These are phyloP conservation scores for Scutellaria galericulata DNA, from an alignment of 257 asterid genomes.

Conservation along the genomic window DNA sequence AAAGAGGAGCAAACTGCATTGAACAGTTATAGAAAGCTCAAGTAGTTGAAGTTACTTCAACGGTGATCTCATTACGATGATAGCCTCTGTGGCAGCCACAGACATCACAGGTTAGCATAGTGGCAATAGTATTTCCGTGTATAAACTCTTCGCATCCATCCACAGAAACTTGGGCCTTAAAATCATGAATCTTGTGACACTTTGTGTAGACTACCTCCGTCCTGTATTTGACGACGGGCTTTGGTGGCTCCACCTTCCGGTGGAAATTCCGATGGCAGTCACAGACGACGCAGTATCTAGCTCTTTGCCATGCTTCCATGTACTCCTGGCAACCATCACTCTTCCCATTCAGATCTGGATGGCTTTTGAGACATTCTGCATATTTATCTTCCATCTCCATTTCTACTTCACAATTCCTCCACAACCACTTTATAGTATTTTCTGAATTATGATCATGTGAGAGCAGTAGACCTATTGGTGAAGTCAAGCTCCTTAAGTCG, in stretches of 20 bases:
- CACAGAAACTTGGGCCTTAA: background rate
- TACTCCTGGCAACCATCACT: slow-evolving; percentile 34
- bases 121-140: background rate
- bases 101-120: background rate
- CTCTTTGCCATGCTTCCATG: background rate
- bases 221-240: background rate
- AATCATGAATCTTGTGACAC: slow-evolving; percentile 30
- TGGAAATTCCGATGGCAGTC: slow-evolving; percentile 28
- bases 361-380: slow-evolving; percentile 24
- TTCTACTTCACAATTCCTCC: background rate
- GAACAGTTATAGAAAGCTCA: too few species aligned
- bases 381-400: slow-evolving; percentile 4
- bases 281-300: background rate
- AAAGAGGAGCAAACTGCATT: too few species aligned
- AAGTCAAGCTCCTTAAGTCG: too few species aligned
- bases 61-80: slow-evolving; percentile 32
- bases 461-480: too few species aligned
- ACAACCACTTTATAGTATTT: background rate
- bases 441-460: too few species aligned
- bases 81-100: slow-evolving; percentile 36
- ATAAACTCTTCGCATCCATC: slow-evolving; percentile 36
- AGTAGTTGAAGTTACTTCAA: background rate
- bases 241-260: background rate
- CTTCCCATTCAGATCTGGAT: background rate
- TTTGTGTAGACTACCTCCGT: slow-evolving; percentile 22